Conservation (phyloP, 2,329 filamentous ascomycete species). For the Cadophora sp. region DNA sequence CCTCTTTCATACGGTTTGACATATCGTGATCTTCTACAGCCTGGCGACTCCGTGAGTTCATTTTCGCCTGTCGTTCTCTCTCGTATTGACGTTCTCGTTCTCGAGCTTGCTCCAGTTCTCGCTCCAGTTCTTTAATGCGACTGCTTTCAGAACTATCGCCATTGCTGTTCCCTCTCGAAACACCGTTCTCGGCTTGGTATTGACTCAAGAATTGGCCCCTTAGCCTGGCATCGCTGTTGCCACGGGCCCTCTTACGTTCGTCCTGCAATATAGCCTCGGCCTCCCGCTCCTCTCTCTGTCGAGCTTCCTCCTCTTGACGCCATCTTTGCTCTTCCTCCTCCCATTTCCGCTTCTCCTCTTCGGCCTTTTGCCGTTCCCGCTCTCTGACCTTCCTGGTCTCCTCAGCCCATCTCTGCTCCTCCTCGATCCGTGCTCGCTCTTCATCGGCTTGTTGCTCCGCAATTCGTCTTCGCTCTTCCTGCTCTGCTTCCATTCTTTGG, state of each 20-base stretch:
- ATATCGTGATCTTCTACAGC: constrained; percentile 43
- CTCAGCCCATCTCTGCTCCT: constrained; percentile 72
- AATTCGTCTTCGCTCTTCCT: constrained; percentile 56
- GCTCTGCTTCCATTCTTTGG: constrained; percentile 60
- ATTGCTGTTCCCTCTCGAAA: constrained; percentile 47
- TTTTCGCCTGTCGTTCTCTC: constrained; percentile 61
- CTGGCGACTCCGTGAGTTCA: constrained; percentile 36
- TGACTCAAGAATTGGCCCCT: constrained; percentile 87
- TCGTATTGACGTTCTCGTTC: constrained; percentile 71
- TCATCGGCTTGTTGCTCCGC: constrained; percentile 64
- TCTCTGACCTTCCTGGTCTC: constrained; percentile 66
- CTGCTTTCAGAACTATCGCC: constrained; percentile 61
- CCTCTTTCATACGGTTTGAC: constrained; percentile 39
- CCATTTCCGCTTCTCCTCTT: constrained; percentile 76
- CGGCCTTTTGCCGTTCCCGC: constrained; percentile 63
- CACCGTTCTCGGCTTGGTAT: constrained; percentile 75
- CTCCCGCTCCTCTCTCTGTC: constrained; percentile 75
- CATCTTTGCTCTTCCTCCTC: constrained; percentile 79
- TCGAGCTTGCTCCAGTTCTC: constrained; percentile 70
- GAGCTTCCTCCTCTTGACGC: constrained; percentile 77
- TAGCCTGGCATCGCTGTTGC: constrained; percentile 69
- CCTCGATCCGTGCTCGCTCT: constrained; percentile 64
- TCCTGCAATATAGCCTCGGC: constrained; percentile 70
- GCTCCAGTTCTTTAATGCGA: constrained; percentile 82
- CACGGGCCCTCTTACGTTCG: constrained; percentile 67